Percentiles rank a stretch among this genome's conserved stretches.
phyloP scores from a whole-genome alignment of 352 stramenopile species.

The Globisporangium takayamanum region DNA sequence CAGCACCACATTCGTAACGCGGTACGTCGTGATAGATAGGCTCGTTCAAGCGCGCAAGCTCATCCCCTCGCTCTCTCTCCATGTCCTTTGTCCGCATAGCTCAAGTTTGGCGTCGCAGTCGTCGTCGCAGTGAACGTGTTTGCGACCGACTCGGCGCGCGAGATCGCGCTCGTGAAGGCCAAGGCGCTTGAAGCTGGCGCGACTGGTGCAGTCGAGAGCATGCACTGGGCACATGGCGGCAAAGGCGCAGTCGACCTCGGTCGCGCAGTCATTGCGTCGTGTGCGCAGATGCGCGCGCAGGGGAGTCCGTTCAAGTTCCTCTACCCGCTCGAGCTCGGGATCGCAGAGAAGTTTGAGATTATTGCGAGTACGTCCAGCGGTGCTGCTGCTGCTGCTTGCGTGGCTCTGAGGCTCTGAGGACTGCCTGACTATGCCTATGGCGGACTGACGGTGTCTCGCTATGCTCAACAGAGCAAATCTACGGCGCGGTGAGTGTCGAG shows the following conservation, averaged over 20 bases:
- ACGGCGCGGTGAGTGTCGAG: conserved; percentile 92
- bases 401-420: conserved; percentile 27
- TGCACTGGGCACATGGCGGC: conserved; percentile 63
- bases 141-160: conserved; percentile 55
- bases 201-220: conserved; percentile 94
- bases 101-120: conserved; percentile 92
- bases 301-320: conserved; percentile 91
- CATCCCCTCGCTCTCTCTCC: neutral
- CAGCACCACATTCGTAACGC: conserved; percentile 96
- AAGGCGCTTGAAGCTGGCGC: conserved; percentile 90
- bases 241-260: conserved; percentile 91
- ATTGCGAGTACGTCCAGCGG: conserved; percentile 93
- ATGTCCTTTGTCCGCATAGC: conserved; percentile 7
- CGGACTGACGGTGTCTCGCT: conserved; percentile 20
- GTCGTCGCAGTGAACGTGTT: conserved; percentile 94
- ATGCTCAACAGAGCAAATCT: conserved; percentile 88
- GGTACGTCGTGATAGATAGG: conserved; percentile 25
- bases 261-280: conserved; percentile 90
- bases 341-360: conserved; percentile 94
- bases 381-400: conserved; percentile 27
- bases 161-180: conserved; percentile 92
- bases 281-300: conserved; percentile 62
- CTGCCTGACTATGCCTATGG: too few species aligned
- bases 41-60: neutral
- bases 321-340: conserved; percentile 90